phyloP scores from a whole-genome alignment of 73 alveolate genomes.

The Paramecium pentaurelia region DNA sequence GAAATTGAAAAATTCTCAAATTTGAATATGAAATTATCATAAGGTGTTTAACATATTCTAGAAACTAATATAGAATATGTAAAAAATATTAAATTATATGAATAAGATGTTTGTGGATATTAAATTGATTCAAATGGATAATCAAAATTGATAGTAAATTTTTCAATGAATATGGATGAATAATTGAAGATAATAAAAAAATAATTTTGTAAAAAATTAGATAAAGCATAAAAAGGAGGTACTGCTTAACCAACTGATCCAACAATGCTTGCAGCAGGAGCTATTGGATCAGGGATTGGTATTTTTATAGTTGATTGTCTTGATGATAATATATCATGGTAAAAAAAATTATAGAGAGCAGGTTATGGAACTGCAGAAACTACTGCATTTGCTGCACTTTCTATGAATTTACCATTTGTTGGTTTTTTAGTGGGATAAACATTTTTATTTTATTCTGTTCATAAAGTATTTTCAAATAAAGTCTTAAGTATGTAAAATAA shows the following conservation, averaged over 20 bases:
- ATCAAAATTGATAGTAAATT: neutral
- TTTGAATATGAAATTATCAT: neutral
- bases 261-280: conserved; percentile 22
- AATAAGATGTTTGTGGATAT: neutral
- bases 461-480: conserved; percentile 16
- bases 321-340: conserved; percentile 34
- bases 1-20: neutral
- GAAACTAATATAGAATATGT: neutral
- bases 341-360: conserved; percentile 5
- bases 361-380: conserved; percentile 49
- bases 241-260: conserved; percentile 1
- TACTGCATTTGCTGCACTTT: conserved; percentile 40
- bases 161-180: neutral
- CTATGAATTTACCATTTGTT: neutral
- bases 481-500: conserved; percentile 13
- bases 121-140: neutral
- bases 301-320: conserved; percentile 33
- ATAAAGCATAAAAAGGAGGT: conserved; percentile 29
- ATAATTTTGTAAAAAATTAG: neutral
- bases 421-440: conserved; percentile 39
- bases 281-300: conserved; percentile 22
- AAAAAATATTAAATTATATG: neutral
- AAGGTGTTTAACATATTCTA: neutral
- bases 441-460: neutral
- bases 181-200: neutral